phyloP scores from a whole-genome alignment of 306 rosid genomes.

The Vachellia pachyceras region DNA sequence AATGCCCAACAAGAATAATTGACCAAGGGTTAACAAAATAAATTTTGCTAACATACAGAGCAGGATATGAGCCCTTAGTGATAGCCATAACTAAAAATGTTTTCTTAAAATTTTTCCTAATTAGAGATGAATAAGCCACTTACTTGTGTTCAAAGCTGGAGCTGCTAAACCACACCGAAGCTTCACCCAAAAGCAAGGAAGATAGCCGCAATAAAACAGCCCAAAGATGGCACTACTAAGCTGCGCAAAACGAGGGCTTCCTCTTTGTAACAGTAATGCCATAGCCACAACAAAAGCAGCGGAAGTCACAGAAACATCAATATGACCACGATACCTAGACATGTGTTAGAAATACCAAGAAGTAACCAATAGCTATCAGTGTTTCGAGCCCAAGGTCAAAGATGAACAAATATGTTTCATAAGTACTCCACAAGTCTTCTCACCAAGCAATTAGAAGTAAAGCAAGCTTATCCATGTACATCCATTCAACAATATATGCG shows the following conservation, averaged over 20 bases:
- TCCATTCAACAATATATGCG: background rate
- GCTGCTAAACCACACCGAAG: conserved; percentile 98
- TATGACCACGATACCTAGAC: conserved; percentile 83
- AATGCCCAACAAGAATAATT: conserved; percentile 7
- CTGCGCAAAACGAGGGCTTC: conserved; percentile 92
- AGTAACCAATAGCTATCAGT: conserved; percentile 39
- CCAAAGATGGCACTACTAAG: conserved; percentile 95
- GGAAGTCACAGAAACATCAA: conserved; percentile 90
- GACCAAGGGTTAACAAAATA: background rate
- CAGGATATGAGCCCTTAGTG: background rate
- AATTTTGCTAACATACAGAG: background rate
- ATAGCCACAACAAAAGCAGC: conserved; percentile 90
- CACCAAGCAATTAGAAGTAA: conserved; percentile 14
- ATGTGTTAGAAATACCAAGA: conserved; percentile 45
- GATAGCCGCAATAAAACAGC: conserved; percentile 92
- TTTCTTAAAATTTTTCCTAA: background rate
- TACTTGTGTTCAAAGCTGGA: conserved; percentile 82
- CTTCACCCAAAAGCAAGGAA: conserved; percentile 98
- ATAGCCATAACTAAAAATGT: background rate
- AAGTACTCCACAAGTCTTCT: conserved; percentile 3
- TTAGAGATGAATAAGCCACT: conserved; percentile 30
- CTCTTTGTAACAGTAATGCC: conserved; percentile 85
- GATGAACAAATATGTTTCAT: conserved; percentile 11
- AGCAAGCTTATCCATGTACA: conserved; percentile 8
- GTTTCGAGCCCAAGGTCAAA: conserved; percentile 4